Evolutionary conservation across 192 early-diverging fungal genomes (phyloP).

Genomic region (Coemansia sp.): DNA sequence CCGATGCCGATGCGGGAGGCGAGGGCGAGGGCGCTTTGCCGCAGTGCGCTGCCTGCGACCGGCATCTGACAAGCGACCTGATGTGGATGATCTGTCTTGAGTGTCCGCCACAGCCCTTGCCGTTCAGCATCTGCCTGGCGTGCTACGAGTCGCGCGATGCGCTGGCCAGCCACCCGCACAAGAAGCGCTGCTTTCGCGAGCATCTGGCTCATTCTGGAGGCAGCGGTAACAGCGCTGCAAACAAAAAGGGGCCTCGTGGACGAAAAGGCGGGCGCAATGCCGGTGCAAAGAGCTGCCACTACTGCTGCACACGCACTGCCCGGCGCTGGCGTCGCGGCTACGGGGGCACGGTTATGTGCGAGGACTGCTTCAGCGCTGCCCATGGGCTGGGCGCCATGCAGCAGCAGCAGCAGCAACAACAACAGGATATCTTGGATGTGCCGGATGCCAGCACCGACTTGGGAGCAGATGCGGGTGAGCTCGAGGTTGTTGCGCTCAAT

Average conservation of each 20-base stretch:
- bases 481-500: constrained; percentile 51
- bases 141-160: constrained; percentile 50
- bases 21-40: constrained; percentile 19
- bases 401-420: neutral
- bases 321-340: constrained; percentile 52
- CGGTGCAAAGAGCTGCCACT: constrained; percentile 34
- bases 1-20: neutral
- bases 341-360: constrained; percentile 52
- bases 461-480: constrained; percentile 7
- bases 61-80: constrained; percentile 28
- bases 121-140: constrained; percentile 40
- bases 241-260: neutral
- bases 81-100: constrained; percentile 52
- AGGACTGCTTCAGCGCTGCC: constrained; percentile 44
- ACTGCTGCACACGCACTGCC: constrained; percentile 38
- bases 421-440: constrained; percentile 22
- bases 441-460: constrained; percentile 18
- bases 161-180: constrained; percentile 48
- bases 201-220: constrained; percentile 21
- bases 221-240: constrained; percentile 11
- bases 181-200: constrained; percentile 54
- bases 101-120: constrained; percentile 29
- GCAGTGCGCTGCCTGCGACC: constrained; percentile 36
- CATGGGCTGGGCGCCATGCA: constrained; percentile 19
- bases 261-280: neutral